phyloP scores from a whole-genome alignment of 257 asterid genomes.

The Hygrophila difformis region DNA sequence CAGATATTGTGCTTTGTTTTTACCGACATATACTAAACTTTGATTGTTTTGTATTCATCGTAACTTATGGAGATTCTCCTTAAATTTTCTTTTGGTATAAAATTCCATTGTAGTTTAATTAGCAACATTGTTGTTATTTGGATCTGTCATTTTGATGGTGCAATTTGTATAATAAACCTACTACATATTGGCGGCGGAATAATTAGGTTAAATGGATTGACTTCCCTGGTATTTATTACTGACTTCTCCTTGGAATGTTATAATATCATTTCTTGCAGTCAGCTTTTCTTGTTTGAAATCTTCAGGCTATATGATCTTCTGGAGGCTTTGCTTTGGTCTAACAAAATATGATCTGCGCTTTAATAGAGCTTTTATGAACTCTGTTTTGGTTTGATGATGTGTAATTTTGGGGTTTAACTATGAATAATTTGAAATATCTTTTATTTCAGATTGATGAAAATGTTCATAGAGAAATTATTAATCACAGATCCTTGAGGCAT shows the following conservation, averaged over 20 bases:
- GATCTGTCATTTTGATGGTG: too few relatives aligned
- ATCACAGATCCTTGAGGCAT: conserved; percentile 83
- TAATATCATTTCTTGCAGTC: not conserved
- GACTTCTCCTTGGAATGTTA: not conserved
- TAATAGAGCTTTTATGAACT: not conserved
- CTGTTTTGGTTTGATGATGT: not conserved
- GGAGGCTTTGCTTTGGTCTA: not conserved
- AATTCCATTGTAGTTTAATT: not conserved
- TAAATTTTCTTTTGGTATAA: conserved; percentile 3
- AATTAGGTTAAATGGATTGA: not conserved
- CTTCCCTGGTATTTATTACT: not conserved
- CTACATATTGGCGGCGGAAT: not conserved
- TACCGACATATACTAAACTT: too few relatives aligned
- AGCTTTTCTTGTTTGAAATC: too few relatives aligned
- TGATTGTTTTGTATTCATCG: too few relatives aligned
- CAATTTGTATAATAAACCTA: too few relatives aligned
- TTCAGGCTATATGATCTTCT: too few relatives aligned
- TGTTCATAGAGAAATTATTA: conserved; percentile 79
- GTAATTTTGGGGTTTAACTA: too few relatives aligned
- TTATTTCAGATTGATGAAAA: conserved; percentile 77
- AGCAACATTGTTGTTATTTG: not conserved
- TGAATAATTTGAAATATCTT: not conserved
- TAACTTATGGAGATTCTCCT: too few relatives aligned
- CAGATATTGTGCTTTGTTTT: too few relatives aligned
- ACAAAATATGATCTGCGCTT: not conserved